Conservation (phyloP, 2,329 filamentous ascomycete species). For the Hysterium pulicare region DNA sequence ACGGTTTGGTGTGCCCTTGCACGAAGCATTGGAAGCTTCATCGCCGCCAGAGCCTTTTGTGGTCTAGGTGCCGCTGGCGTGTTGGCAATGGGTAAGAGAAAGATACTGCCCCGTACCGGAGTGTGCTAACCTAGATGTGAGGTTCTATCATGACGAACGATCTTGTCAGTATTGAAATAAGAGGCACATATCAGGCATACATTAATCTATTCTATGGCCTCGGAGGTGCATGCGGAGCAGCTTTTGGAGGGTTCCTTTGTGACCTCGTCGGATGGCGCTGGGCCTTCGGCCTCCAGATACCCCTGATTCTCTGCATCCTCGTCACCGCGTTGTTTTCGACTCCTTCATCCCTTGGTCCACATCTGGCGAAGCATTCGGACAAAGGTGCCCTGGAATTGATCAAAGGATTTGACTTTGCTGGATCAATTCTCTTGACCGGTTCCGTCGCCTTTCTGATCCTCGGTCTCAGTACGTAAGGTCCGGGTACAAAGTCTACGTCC, state of each 20-base stretch:
- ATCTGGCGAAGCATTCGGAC: conserved; percentile 40
- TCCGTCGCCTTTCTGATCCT: conserved; percentile 50
- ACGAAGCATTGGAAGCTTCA: conserved; percentile 64
- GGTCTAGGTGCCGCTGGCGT: conserved; percentile 71
- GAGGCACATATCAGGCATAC: conserved; percentile 71
- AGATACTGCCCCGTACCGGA: background rate
- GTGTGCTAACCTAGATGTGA: conserved; percentile 1
- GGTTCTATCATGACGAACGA: conserved; percentile 67
- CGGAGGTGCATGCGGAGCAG: conserved; percentile 56
- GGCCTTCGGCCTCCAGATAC: conserved; percentile 58
- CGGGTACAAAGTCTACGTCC: too few relatives aligned
- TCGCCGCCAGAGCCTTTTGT: conserved; percentile 66
- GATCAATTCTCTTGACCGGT: conserved; percentile 46
- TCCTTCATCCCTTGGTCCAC: conserved; percentile 45
- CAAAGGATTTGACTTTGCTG: conserved; percentile 49
- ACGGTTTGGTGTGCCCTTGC: conserved; percentile 70
- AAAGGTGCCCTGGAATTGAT: conserved; percentile 43
- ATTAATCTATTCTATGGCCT: conserved; percentile 63
- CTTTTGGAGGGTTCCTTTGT: conserved; percentile 66
- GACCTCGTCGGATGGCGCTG: conserved; percentile 71
- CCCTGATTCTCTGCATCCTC: conserved; percentile 45
- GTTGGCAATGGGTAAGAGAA: conserved; percentile 55
- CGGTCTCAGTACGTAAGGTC: too few relatives aligned
- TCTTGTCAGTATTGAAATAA: conserved; percentile 67
- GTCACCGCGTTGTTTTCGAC: conserved; percentile 43